Evolutionary conservation across 2,329 filamentous ascomycete genomes (phyloP).

Genomic region (Sporothrix brunneoviolacea): DNA sequence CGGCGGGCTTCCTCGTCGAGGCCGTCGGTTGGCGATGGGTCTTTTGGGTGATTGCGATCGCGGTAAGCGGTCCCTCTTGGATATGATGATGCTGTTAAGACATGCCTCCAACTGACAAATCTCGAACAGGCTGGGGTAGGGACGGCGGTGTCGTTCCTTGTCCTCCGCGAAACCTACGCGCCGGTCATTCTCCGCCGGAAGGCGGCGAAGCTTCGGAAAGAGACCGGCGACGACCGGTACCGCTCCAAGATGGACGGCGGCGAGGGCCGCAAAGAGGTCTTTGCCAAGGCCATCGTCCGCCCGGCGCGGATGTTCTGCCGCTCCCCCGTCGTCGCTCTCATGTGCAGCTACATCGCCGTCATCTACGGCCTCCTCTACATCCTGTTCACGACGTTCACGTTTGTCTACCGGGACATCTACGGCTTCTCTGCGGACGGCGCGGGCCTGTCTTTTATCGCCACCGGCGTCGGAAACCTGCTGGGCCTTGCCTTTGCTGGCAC

Average conservation of each 20-base stretch:
- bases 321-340: constrained; percentile 35
- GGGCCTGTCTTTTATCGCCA: constrained; percentile 41
- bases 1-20: constrained; percentile 35
- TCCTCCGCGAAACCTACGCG: constrained; percentile 42
- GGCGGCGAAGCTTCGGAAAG: constrained; percentile 35
- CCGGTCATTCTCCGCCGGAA: constrained; percentile 38
- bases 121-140: constrained; percentile 24
- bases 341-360: constrained; percentile 37
- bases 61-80: constrained; percentile 10
- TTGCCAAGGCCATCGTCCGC: constrained; percentile 37
- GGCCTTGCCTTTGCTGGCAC: constrained; percentile 30
- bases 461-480: constrained; percentile 38
- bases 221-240: constrained; percentile 44
- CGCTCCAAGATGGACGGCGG: constrained; percentile 47
- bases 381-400: constrained; percentile 45
- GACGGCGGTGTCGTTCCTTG: constrained; percentile 29
- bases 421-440: constrained; percentile 38
- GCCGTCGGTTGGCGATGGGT: constrained; percentile 41
- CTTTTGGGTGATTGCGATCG: constrained; percentile 39
- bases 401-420: constrained; percentile 40
- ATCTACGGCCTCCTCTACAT: constrained; percentile 45
- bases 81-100: neutral
- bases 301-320: constrained; percentile 40
- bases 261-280: constrained; percentile 29
- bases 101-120: neutral